phyloP scores from a whole-genome alignment of 163 green algal genomes.

The Volvox carteri region DNA sequence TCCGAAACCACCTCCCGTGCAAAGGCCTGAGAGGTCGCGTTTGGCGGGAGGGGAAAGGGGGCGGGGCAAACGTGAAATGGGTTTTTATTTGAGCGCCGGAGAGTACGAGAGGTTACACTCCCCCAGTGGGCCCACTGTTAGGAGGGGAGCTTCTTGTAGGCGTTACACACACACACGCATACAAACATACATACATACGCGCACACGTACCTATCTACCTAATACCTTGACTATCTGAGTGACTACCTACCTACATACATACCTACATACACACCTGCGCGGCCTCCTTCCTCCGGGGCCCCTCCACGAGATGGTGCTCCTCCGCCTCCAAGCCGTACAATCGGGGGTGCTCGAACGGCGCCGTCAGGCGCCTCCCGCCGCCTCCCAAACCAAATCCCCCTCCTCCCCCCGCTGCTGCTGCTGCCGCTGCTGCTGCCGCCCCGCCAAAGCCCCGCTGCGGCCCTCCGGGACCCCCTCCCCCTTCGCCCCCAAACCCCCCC shows the following conservation, averaged over 20 bases:
- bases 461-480: background rate
- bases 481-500: background rate
- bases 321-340: constrained; percentile 65
- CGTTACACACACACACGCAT: background rate
- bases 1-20: constrained; percentile 43
- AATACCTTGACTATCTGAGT: too few species aligned
- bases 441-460: background rate
- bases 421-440: background rate
- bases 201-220: too few species aligned
- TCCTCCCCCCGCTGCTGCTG: background rate
- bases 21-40: constrained; percentile 53
- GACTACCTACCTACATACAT: background rate
- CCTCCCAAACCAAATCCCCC: background rate
- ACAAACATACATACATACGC: background rate
- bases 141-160: background rate
- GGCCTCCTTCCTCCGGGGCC: constrained; percentile 55
- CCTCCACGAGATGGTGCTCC: constrained; percentile 69
- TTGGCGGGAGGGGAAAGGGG: too few species aligned
- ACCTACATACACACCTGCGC: constrained; percentile 45
- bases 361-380: background rate
- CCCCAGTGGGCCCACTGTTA: too few species aligned
- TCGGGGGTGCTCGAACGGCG: constrained; percentile 61
- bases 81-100: too few species aligned
- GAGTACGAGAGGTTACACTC: too few species aligned
- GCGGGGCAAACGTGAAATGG: too few species aligned